Percentiles rank a stretch among this genome's conserved stretches.
phyloP scores from a whole-genome alignment of 2,329 filamentous ascomycete genomes.

The Colletotrichum viniferum region DNA sequence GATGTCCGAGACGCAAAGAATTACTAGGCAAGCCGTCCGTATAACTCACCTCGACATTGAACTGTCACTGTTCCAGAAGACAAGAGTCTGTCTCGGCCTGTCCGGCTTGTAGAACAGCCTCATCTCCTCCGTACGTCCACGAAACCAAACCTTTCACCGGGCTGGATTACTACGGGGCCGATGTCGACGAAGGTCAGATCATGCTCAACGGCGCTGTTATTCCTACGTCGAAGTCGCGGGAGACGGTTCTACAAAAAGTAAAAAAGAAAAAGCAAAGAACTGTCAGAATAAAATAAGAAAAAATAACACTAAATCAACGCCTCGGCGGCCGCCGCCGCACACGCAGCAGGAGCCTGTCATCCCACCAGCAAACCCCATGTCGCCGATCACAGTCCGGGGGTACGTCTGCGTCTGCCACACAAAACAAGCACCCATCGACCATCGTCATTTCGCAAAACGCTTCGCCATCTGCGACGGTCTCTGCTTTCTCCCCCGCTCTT shows the following conservation, averaged over 20 bases:
- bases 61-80: not conserved
- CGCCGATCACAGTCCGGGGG: not conserved
- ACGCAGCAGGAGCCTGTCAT: not conserved
- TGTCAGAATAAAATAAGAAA: not conserved
- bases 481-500: not conserved
- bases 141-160: not conserved
- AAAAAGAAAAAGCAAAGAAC: not conserved
- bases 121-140: not conserved
- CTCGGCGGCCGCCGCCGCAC: not conserved
- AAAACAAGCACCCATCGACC: not conserved
- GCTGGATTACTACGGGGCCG: not conserved
- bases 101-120: not conserved
- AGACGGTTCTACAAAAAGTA: not conserved
- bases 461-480: not conserved
- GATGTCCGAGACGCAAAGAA: not conserved
- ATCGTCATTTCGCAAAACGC: not conserved
- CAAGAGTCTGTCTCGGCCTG: not conserved
- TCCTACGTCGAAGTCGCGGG: not conserved
- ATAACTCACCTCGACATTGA: not conserved
- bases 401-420: not conserved
- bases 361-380: not conserved
- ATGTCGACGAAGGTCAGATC: not conserved
- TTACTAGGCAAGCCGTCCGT: not conserved
- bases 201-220: not conserved
- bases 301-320: not conserved